These are phyloP conservation scores for Cordyceps fumosorosea DNA, from an alignment of 2,329 filamentous ascomycete species.

Conservation along the genomic window DNA sequence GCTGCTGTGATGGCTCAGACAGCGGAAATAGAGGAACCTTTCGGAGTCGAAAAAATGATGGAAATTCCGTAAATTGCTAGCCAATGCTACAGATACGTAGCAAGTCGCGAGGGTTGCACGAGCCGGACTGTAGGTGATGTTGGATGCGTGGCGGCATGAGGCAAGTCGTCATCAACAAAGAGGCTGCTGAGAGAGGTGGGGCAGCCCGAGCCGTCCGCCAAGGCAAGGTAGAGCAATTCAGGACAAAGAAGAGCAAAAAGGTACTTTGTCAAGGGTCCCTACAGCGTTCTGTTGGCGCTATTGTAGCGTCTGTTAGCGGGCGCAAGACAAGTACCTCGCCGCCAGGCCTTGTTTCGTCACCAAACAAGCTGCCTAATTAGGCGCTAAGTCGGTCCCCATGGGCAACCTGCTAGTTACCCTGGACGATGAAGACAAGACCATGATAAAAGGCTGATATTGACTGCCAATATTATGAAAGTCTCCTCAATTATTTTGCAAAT, in stretches of 20 bases:
- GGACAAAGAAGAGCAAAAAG: neutral
- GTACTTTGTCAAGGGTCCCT: neutral
- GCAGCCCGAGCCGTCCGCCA: neutral
- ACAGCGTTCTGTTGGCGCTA: neutral
- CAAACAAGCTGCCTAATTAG: conserved; percentile 10
- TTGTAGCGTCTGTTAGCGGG: neutral
- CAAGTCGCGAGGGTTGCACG: neutral
- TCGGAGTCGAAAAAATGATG: neutral
- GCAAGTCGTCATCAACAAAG: conserved; percentile 7
- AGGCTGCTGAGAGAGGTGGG: neutral
- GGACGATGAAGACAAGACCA: neutral
- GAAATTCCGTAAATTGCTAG: neutral
- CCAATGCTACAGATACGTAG: neutral
- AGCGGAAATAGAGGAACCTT: neutral
- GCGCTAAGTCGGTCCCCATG: conserved; percentile 12
- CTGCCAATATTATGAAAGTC: too few species aligned
- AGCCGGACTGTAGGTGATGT: neutral
- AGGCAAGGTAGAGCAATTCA: neutral
- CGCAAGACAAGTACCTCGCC: neutral
- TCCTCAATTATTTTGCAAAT: too few species aligned
- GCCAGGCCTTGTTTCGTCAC: neutral
- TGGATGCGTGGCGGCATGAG: neutral
- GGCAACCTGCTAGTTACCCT: conserved; percentile 9
- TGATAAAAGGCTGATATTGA: too few species aligned
- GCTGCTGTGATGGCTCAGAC: neutral